These are phyloP conservation scores for Xylaria intraflava DNA, from an alignment of 495 filamentous ascomycete species.

Conservation along the genomic window DNA sequence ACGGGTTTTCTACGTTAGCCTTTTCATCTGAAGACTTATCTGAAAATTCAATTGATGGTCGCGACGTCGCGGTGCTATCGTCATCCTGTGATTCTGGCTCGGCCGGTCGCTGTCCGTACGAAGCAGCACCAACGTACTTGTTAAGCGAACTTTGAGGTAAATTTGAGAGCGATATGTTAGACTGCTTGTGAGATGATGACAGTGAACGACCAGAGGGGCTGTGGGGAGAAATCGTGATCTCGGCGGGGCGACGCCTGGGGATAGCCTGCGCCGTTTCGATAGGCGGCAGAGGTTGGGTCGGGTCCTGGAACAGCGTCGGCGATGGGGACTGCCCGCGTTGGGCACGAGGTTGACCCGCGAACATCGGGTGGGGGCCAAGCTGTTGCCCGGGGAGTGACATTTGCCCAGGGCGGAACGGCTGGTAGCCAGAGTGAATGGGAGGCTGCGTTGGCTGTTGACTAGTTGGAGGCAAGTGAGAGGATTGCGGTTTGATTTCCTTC, in stretches of 20 bases:
- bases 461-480: constrained; percentile 7
- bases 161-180: constrained; percentile 8
- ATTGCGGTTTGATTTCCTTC: constrained; percentile 15
- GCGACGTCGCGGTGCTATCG: not conserved
- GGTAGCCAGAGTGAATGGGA: constrained; percentile 8
- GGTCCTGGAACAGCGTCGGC: constrained; percentile 1
- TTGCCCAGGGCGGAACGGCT: constrained; percentile 17
- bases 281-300: constrained; percentile 9
- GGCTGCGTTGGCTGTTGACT: constrained; percentile 14
- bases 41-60: constrained; percentile 12
- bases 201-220: constrained; percentile 5
- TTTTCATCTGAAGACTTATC: constrained; percentile 11
- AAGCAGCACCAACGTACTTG: constrained; percentile 7
- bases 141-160: constrained; percentile 11
- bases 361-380: constrained; percentile 18
- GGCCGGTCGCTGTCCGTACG: not conserved
- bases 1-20: constrained; percentile 3
- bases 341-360: constrained; percentile 15
- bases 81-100: not conserved
- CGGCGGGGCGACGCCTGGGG: constrained; percentile 21
- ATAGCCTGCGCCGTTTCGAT: constrained; percentile 20
- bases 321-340: constrained; percentile 11
- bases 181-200: constrained; percentile 8
- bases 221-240: constrained; percentile 23
- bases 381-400: constrained; percentile 18